phyloP scores from a whole-genome alignment of 257 asterid species.

The Petunia secreta region DNA sequence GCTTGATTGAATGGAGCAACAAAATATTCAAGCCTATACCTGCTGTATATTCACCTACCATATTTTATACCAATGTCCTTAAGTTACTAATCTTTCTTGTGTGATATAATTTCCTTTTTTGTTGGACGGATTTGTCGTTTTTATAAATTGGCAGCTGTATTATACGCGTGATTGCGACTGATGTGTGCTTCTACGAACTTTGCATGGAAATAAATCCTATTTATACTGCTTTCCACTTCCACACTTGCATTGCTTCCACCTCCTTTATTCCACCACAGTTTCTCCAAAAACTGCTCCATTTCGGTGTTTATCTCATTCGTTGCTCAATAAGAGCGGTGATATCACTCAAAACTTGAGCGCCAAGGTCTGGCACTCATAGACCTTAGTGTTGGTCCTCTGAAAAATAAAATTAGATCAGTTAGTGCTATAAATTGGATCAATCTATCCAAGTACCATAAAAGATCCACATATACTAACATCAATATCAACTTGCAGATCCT shows the following conservation, averaged over 20 bases:
- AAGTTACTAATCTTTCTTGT: too few relatives aligned
- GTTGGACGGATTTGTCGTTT: too few relatives aligned
- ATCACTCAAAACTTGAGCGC: background rate
- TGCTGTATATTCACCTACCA: slow-evolving; percentile 27
- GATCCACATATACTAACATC: background rate
- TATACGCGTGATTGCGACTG: slow-evolving; percentile 9
- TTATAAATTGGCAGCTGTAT: slow-evolving; percentile 38
- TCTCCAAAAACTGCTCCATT: background rate
- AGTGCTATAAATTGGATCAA: too few relatives aligned
- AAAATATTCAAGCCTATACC: background rate
- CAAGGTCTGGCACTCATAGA: background rate
- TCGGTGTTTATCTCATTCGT: background rate
- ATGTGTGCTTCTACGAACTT: slow-evolving; percentile 28
- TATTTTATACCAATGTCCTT: too few relatives aligned
- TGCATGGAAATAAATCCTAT: slow-evolving; percentile 11
- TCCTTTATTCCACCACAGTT: background rate
- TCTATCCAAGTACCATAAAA: too few relatives aligned
- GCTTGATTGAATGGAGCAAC: background rate
- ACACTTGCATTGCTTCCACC: background rate
- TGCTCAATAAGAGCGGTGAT: too few relatives aligned
- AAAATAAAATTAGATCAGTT: background rate
- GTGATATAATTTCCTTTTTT: too few relatives aligned
- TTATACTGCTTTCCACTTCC: slow-evolving; percentile 22
- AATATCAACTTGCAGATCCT: background rate
- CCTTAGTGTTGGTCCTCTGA: background rate